Evolutionary conservation across 2,329 filamentous ascomycete species (phyloP).

Genomic region (Xylariaceae sp.): DNA sequence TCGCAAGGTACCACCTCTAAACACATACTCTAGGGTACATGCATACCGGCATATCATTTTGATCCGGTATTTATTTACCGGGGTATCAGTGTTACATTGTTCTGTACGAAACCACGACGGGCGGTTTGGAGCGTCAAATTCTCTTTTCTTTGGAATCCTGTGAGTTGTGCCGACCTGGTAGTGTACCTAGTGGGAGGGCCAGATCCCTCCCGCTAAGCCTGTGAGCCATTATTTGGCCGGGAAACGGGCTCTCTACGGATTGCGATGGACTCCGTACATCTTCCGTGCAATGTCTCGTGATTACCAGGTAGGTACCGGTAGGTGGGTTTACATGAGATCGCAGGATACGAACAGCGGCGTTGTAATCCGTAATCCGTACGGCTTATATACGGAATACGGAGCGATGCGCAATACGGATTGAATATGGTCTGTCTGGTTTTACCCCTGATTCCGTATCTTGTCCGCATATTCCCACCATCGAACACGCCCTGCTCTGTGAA

Average conservation of each 20-base stretch:
- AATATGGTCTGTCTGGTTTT: neutral
- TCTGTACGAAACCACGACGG: neutral
- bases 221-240: neutral
- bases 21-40: neutral
- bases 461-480: slow-evolving; percentile 51
- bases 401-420: neutral
- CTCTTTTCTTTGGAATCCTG: neutral
- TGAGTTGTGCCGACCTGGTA: neutral
- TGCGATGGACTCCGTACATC: too few species aligned
- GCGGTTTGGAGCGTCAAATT: neutral
- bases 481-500: slow-evolving; percentile 51
- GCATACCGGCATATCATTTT: neutral
- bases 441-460: slow-evolving; percentile 22
- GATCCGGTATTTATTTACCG: neutral
- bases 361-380: neutral
- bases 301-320: too few species aligned
- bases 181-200: neutral
- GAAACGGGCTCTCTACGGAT: neutral
- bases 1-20: neutral
- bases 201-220: neutral
- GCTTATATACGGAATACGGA: too few species aligned
- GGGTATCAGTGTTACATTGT: neutral
- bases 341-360: too few species aligned
- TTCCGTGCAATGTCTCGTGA: too few species aligned
- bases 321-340: too few species aligned